Evolutionary conservation across 257 asterid genomes (phyloP), one percentile per base, ranked within the genome.

Genomic region (Verbascum thapsus): DNA sequence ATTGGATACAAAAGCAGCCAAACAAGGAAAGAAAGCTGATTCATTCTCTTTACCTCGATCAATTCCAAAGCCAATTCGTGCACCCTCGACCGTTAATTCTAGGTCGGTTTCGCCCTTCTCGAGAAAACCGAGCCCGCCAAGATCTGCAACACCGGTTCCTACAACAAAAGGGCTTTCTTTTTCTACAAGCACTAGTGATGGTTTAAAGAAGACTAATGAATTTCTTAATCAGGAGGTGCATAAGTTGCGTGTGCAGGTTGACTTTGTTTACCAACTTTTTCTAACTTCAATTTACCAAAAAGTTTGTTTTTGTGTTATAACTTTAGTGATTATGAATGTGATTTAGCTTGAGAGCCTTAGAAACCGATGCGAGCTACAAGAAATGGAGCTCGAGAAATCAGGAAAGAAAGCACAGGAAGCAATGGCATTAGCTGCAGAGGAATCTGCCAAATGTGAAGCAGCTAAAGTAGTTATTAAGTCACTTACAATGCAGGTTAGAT

Each of bases 401-500:
- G 76, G 87, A 1, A 83, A 87, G 70, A 87, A 83, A 59, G 72
- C 94, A 64, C 91, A 89, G 82, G 99, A 87, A 76, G 94, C 99
- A 35, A 71, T 83, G 87, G 67, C 79, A 15, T 42, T 87, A 64
- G 97, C 95, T 58, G 77, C 94, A 9, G 99, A 92, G 59, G 99
- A 92, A 79, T 87, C 97, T 54, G 83, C 90, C 23, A 92, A 89
- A 74, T 85, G 91, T 76, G 87, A 76, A 82, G 96, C 96, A 62
- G 99, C 97, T 51, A 92, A 92, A 74, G 99, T 89, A 68, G 97
- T 90, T 67, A 92, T 89, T 19, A 92, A 87, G 67, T 87, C 95
- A 13, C 97, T 92, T 39, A 81, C 96, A 16, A 85, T 94, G 3
- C 99, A 92, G 97, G 99, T 89, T 41, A 58, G 58, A 16, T 42